Percentiles rank a stretch among this genome's conserved stretches.
These are phyloP conservation scores for Penicillium cosmopolitanum DNA, from an alignment of 495 filamentous ascomycete genomes.

Conservation along the genomic window DNA sequence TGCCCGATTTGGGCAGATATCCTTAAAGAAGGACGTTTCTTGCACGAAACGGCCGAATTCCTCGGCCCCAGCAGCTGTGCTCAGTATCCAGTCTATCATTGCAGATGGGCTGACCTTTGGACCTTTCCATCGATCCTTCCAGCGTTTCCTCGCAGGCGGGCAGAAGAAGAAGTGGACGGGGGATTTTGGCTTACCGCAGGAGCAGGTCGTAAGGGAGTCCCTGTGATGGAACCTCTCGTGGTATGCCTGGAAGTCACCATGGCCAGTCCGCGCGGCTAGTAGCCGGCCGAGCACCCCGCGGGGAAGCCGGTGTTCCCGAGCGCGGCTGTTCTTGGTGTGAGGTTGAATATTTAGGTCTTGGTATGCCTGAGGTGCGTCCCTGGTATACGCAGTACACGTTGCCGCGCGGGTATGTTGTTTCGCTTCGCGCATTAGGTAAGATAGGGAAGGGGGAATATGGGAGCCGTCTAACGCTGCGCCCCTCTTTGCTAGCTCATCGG, in stretches of 20 bases:
- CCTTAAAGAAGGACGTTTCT: slow-evolving; percentile 4
- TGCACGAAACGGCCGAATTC: slow-evolving; percentile 6
- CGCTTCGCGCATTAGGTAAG: slow-evolving; percentile 1
- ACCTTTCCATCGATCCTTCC: slow-evolving; percentile 12
- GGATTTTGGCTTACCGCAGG: slow-evolving; percentile 12
- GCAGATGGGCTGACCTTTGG: slow-evolving; percentile 10
- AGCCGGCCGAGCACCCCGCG: slow-evolving; percentile 5
- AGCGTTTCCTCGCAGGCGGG: slow-evolving; percentile 11
- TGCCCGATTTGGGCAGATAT: slow-evolving; percentile 1
- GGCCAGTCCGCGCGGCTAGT: slow-evolving; percentile 5
- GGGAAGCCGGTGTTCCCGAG: slow-evolving; percentile 7
- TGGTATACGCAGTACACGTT: slow-evolving; percentile 4
- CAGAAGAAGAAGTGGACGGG: slow-evolving; percentile 12
- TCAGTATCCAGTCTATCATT: slow-evolving; percentile 12
- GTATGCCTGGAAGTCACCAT: slow-evolving; percentile 4
- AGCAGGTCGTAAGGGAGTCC: slow-evolving; percentile 10
- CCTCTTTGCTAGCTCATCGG: slow-evolving; percentile 4
- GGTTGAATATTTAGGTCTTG: slow-evolving; percentile 6
- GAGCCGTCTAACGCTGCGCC: slow-evolving; percentile 6
- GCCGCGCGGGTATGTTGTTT: slow-evolving; percentile 4
- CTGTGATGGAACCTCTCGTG: slow-evolving; percentile 11
- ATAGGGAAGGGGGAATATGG: slow-evolving; percentile 1
- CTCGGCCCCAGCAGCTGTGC: slow-evolving; percentile 8
- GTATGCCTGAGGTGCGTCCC: slow-evolving; percentile 5
- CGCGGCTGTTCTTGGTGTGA: slow-evolving; percentile 3